Evolutionary conservation across 805 yeast genomes (phyloP).

Genomic region (Starmerella apicola): DNA sequence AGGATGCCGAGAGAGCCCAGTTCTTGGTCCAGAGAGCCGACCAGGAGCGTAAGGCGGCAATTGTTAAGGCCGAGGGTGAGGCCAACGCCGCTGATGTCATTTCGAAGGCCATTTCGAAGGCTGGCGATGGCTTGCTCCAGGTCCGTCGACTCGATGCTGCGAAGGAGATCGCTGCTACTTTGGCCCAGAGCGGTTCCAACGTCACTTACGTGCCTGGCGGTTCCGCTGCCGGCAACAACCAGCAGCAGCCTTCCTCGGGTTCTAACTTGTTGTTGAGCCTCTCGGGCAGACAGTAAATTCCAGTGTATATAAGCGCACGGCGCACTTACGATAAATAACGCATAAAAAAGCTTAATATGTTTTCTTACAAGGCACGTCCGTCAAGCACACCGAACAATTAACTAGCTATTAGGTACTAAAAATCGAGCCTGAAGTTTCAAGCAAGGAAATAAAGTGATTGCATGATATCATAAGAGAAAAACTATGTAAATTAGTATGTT

Average conservation of each 20-base stretch:
- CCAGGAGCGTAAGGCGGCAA: constrained; percentile 89
- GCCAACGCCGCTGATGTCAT: constrained; percentile 96
- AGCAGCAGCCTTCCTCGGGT: background rate
- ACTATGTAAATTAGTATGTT: no score
- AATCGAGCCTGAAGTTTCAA: no score
- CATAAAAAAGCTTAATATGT: no score
- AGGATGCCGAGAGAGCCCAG: constrained; percentile 95
- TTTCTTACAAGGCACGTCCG: no score
- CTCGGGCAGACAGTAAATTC: background rate
- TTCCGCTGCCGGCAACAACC: background rate
- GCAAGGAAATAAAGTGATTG: no score
- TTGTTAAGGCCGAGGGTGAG: constrained; percentile 97
- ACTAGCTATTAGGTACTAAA: no score
- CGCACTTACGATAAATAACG: no score
- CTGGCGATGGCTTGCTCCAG: constrained; percentile 89
- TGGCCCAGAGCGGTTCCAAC: constrained; percentile 62
- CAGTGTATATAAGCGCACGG: background rate
- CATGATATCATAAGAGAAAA: no score
- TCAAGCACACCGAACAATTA: no score
- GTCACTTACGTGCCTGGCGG: constrained; percentile 74
- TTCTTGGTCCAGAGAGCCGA: constrained; percentile 91
- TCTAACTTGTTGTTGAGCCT: background rate
- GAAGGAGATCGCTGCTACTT: constrained; percentile 82
- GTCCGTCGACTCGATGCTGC: constrained; percentile 95
- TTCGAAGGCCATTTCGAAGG: constrained; percentile 80